Conservation (phyloP, 2,329 filamentous ascomycete species). For the Neodidymelliopsis sp. region DNA sequence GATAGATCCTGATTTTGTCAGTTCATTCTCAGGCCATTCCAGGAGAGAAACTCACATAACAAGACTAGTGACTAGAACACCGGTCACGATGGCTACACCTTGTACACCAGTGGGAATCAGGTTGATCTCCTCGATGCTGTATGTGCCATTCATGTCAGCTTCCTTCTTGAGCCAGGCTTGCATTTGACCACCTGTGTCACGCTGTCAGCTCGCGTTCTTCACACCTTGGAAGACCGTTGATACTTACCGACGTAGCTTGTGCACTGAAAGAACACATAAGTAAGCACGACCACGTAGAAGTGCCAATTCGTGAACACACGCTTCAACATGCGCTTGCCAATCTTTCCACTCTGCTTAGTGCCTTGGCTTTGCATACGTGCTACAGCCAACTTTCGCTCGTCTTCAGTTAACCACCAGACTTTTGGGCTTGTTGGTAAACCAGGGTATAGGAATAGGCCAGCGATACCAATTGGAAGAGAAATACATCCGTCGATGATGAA, state of each 20-base stretch:
- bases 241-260: slow-evolving; percentile 49
- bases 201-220: background rate
- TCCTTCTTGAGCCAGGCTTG: slow-evolving; percentile 59
- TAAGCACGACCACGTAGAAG: slow-evolving; percentile 57
- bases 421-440: slow-evolving; percentile 57
- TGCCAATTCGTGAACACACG: slow-evolving; percentile 56
- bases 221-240: background rate
- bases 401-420: slow-evolving; percentile 55
- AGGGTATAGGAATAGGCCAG: slow-evolving; percentile 61
- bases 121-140: slow-evolving; percentile 57
- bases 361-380: slow-evolving; percentile 32
- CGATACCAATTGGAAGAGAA: slow-evolving; percentile 61
- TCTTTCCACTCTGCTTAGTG: slow-evolving; percentile 46
- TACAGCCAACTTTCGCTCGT: slow-evolving; percentile 32
- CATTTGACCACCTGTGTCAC: slow-evolving; percentile 51
- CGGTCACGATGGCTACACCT: slow-evolving; percentile 55
- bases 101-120: slow-evolving; percentile 57
- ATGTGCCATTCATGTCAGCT: slow-evolving; percentile 39
- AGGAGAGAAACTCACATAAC: no score
- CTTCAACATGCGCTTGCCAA: slow-evolving; percentile 54
- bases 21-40: no score
- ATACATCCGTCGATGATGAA: slow-evolving; percentile 65
- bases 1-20: no score
- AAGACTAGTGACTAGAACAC: slow-evolving; percentile 57
- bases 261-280: slow-evolving; percentile 48